Conservation (phyloP, 805 yeast genomes). For the Starmerella roubikii region DNA sequence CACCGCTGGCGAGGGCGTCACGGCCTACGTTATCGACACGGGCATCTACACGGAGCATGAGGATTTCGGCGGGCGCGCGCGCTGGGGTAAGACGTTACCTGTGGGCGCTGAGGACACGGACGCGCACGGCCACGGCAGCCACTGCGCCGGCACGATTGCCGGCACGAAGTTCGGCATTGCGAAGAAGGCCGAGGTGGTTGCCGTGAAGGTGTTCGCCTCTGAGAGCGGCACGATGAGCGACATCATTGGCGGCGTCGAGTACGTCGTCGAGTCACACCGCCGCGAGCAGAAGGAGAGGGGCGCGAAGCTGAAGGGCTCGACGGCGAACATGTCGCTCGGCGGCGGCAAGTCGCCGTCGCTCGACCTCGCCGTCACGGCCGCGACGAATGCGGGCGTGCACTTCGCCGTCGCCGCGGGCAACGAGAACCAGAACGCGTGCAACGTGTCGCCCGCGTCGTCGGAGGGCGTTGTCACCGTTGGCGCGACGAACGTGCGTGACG, state of each 20-base stretch:
- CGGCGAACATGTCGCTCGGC: constrained; percentile 76
- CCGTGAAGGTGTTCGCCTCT: constrained; percentile 45
- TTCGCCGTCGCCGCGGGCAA: constrained; percentile 97
- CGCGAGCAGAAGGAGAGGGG: constrained; percentile 33
- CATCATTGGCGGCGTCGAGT: constrained; percentile 47
- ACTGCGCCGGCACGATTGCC: constrained; percentile 48
- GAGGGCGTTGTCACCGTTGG: constrained; percentile 69
- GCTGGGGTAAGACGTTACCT: constrained; percentile 43
- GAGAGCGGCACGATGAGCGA: constrained; percentile 44
- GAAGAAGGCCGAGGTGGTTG: constrained; percentile 42
- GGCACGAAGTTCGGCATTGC: constrained; percentile 43
- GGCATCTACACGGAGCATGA: constrained; percentile 40
- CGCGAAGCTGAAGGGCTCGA: constrained; percentile 25
- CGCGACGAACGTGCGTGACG: constrained; percentile 78
- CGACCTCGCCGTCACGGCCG: constrained; percentile 80
- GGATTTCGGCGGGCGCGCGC: constrained; percentile 44
- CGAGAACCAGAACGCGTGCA: constrained; percentile 85
- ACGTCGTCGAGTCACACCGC: constrained; percentile 54
- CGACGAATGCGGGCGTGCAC: constrained; percentile 74
- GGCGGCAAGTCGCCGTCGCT: constrained; percentile 84
- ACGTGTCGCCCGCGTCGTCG: constrained; percentile 71
- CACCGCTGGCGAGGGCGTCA: constrained; percentile 32
- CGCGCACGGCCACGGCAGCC: constrained; percentile 48
- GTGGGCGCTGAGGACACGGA: constrained; percentile 32
- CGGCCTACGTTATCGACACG: constrained; percentile 43